Base-by-base conservation (phyloP, 768 basidiomycete genomes). In the Russula lepida region DNA sequence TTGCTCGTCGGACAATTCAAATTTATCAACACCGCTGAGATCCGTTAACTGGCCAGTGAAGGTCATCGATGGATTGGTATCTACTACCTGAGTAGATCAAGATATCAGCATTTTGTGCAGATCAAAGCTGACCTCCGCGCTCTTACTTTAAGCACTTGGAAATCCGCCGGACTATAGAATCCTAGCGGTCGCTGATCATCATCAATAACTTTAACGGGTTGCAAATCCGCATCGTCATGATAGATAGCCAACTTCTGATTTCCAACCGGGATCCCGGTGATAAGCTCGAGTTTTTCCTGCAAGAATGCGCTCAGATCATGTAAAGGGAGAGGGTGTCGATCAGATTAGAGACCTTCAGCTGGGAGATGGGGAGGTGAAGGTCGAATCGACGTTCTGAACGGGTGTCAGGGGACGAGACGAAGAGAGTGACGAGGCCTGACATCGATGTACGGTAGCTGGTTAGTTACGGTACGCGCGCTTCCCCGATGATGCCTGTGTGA, bases 361-460 rank as follows among this genome's bases (percentile, higher is more conserved):
- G 81, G 37, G 78, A 79, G 52, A 98, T 78, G 0, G 89, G 87
- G 32, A 84, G 74, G 64, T 85, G 81, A 27, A 84, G 81, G 67
- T 94, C 89, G 63, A 92, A 83, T 0, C 89, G 82, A 50, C 95
- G 83, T 74, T 98, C 95, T 0, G 92, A 92, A 65, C 83, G 87
- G 2, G 94, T 95, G 69, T 97, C 92, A 6, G 85, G 86, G 9
- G 95, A 98, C 13, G 82, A 71, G 7, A 98, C 85, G 66, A 84
- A 93, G 47, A 97, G 75, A 56, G 81, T 88, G 49, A 92, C 76
- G 58, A 74, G 73, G 57, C 69, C 72, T 30, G 77, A 76, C 79
- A 79, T 79, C 51, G 30, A 39, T 1, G 27, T 32, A 27, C 3
- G 19, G 7, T 17, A 28, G 3, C 19, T 19, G 7, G 19, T 9